Evolutionary conservation across 2,329 filamentous ascomycete species (phyloP), one percentile per base, ranked within the genome.

Genomic region (Chaetomiaceae sp.): DNA sequence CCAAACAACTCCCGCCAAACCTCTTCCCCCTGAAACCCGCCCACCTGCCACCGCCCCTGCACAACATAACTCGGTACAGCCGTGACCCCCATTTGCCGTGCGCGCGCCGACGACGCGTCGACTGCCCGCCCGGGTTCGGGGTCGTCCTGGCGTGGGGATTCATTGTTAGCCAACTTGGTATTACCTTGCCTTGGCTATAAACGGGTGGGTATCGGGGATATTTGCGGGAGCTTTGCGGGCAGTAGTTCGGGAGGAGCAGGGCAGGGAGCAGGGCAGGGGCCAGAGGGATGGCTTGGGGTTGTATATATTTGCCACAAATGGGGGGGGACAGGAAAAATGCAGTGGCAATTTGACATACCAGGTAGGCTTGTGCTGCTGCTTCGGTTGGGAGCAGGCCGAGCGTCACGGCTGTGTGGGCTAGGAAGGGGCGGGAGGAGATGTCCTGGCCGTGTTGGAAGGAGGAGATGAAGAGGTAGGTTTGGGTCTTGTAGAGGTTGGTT

Each of bases 61-160:
- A 92, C 76, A 2, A 82, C 82, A 61, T 88, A 88, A 59, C 85
- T 83, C 14, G 87, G 87, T 58, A 91, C 86, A 0, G 86, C 87
- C 50, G 73, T 74, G 47, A 91, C 68, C 6, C 66, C 67, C 4
- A 60, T 55, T 23, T 12, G 31, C 5, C 39, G 44, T n/a, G 48
- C 44, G 5, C 14, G 38, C 31, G 33, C 33, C 14, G 44, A 39
- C 6, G 33, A 14, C 3, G 3, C 8, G 50, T 51, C 43, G 13
- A 51, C 50, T 1, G 3, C 4, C 13, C 12, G 6, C 5, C 9
- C 27, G 4, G 25, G 33, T 5, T n/a, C n/a, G n/a, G n/a, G n/a
- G n/a, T n/a, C n/a, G n/a, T n/a, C n/a, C n/a, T n/a, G n/a, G n/a
- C n/a, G n/a, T n/a, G n/a, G n/a, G n/a, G n/a, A n/a, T n/a, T n/a